These are phyloP conservation scores for Ceratopteris richardii DNA, from an alignment of 75 land plant genomes.

Conservation along the genomic window DNA sequence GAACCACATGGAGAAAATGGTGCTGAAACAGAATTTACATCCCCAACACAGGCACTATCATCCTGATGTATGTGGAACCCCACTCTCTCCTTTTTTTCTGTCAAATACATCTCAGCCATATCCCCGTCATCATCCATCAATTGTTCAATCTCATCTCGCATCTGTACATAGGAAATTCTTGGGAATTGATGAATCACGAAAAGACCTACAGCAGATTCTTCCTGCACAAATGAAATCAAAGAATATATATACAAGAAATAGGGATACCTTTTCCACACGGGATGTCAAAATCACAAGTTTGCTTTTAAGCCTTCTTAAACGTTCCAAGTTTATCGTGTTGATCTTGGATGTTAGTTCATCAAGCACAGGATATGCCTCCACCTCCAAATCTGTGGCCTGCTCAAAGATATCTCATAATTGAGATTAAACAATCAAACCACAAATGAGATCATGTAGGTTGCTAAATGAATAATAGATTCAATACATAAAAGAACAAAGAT, in stretches of 20 bases:
- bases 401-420: not conserved
- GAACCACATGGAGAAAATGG: conserved; percentile 71
- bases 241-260: not conserved
- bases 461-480: no score
- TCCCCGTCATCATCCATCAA: conserved; percentile 98
- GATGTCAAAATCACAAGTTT: conserved; percentile 71
- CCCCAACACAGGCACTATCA: conserved; percentile 6
- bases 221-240: not conserved
- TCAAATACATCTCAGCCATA: conserved; percentile 98
- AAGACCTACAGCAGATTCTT: not conserved
- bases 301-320: conserved; percentile 81
- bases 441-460: no score
- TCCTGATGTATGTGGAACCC: conserved; percentile 23
- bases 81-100: conserved; percentile 58
- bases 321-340: conserved; percentile 79
- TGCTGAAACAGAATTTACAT: conserved; percentile 47
- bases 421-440: not conserved
- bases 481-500: no score
- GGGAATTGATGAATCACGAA: no score
- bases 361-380: conserved; percentile 77
- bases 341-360: conserved; percentile 73
- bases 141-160: conserved; percentile 91
- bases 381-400: conserved; percentile 70
- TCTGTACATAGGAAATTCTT: conserved; percentile 37
- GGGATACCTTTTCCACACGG: conserved; percentile 71